Evolutionary conservation across 1,139 yeast species (phyloP).

Genomic region (Diutina ranongensis): DNA sequence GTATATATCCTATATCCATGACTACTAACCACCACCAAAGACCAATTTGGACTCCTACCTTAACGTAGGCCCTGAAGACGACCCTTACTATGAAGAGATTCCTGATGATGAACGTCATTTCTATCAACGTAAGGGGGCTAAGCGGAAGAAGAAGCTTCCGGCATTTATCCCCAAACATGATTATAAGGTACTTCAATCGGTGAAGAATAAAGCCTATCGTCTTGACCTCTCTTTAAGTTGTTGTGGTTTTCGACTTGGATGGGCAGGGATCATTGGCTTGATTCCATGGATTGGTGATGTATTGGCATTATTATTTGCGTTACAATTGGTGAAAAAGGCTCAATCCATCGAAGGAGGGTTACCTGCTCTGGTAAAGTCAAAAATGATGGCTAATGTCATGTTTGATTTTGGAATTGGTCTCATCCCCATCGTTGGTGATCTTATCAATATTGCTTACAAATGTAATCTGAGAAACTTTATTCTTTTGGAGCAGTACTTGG

Average conservation of each 20-base stretch:
- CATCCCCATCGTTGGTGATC: constrained; percentile 64
- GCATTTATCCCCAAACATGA: constrained; percentile 44
- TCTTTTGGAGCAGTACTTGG: constrained; percentile 45
- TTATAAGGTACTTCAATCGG: constrained; percentile 36
- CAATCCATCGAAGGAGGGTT: constrained; percentile 52
- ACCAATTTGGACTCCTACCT: constrained; percentile 19
- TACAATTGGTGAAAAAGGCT: constrained; percentile 39
- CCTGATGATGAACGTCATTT: constrained; percentile 35
- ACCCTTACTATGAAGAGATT: constrained; percentile 39
- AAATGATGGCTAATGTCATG: constrained; percentile 49
- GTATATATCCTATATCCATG: neutral
- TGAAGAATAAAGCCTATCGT: constrained; percentile 51
- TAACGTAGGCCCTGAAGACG: constrained; percentile 16
- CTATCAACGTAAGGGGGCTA: constrained; percentile 36
- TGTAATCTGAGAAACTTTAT: constrained; percentile 66
- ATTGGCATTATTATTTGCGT: constrained; percentile 38
- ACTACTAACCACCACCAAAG: constrained; percentile 13
- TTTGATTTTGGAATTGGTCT: constrained; percentile 61
- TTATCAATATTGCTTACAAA: constrained; percentile 57
- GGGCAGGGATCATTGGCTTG: constrained; percentile 62
- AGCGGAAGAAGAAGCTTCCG: constrained; percentile 39
- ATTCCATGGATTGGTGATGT: constrained; percentile 56
- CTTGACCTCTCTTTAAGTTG: constrained; percentile 51
- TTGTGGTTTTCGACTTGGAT: constrained; percentile 59
- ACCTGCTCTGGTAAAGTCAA: constrained; percentile 34